A percentile compares a stretch with the other conserved stretches of the same genome.
Evolutionary conservation across 768 basidiomycete genomes (phyloP).

Genomic region (Neoboletus magnificus): DNA sequence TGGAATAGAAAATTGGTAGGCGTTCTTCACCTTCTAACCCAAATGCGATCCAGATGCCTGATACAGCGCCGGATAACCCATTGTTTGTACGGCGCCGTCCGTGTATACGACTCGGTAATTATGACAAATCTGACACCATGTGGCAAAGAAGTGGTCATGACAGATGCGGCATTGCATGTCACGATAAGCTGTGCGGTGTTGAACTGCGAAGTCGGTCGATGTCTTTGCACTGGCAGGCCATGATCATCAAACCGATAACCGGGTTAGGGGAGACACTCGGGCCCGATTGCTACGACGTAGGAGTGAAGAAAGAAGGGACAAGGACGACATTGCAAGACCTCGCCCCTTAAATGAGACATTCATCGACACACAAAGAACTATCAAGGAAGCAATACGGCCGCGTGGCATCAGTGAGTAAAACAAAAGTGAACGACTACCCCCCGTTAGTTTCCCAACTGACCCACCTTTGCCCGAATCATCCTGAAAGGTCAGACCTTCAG

Average conservation of each 20-base stretch:
- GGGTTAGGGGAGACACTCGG: neutral
- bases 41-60: slow-evolving; percentile 6
- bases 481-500: too few relatives aligned
- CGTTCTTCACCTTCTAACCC: neutral
- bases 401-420: too few relatives aligned
- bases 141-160: neutral
- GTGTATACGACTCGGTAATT: slow-evolving; percentile 26
- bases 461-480: too few relatives aligned
- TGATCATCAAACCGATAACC: neutral
- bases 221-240: neutral
- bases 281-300: neutral
- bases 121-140: slow-evolving; percentile 15
- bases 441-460: too few relatives aligned
- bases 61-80: slow-evolving; percentile 18
- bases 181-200: neutral
- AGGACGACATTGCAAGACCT: neutral
- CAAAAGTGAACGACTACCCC: too few relatives aligned
- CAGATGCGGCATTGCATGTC: neutral
- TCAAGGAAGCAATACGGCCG: neutral
- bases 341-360: neutral
- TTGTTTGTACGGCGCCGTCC: slow-evolving; percentile 34
- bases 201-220: neutral
- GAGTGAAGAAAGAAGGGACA: neutral
- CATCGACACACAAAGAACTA: neutral
- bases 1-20: slow-evolving; percentile 14